phyloP scores from a whole-genome alignment of 202 grass and related monocot genomes.

The Musa balbisiana region DNA sequence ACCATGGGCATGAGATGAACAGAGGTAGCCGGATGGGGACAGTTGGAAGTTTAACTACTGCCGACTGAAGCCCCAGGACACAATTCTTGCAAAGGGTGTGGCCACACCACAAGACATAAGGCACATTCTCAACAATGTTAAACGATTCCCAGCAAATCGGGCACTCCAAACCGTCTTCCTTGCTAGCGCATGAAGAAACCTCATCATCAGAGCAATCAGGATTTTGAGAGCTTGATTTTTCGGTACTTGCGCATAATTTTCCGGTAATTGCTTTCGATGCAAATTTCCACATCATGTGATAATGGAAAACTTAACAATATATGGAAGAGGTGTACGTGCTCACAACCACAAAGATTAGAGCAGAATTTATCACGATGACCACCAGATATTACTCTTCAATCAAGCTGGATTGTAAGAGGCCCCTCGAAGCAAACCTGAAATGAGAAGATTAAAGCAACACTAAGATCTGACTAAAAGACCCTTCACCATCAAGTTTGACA shows the following conservation, averaged over 20 bases:
- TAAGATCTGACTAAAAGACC: not conserved
- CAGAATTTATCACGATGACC: not conserved
- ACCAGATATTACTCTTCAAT: not conserved
- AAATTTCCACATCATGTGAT: slow-evolving; percentile 67
- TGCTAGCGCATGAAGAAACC: slow-evolving; percentile 66
- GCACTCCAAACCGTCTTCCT: slow-evolving; percentile 83
- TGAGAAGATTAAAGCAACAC: not conserved
- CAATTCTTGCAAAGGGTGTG: slow-evolving; percentile 99
- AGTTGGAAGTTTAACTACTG: slow-evolving; percentile 64
- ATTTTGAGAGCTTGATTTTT: slow-evolving; percentile 34
- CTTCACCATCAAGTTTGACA: not conserved
- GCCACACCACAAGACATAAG: slow-evolving; percentile 89
- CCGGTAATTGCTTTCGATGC: slow-evolving; percentile 67
- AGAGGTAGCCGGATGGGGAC: slow-evolving; percentile 68
- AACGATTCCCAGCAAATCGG: slow-evolving; percentile 95
- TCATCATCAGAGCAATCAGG: slow-evolving; percentile 74
- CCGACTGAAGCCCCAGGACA: slow-evolving; percentile 71
- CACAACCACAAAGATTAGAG: not conserved
- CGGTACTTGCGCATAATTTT: slow-evolving; percentile 38
- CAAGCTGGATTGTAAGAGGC: not conserved
- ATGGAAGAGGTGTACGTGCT: not conserved
- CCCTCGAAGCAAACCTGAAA: not conserved
- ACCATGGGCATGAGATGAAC: slow-evolving; percentile 88
- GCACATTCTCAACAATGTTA: slow-evolving; percentile 88
- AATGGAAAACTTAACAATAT: not conserved